Conservation (phyloP, 2,329 filamentous ascomycete species). For the Aspergillus brasiliensis region DNA sequence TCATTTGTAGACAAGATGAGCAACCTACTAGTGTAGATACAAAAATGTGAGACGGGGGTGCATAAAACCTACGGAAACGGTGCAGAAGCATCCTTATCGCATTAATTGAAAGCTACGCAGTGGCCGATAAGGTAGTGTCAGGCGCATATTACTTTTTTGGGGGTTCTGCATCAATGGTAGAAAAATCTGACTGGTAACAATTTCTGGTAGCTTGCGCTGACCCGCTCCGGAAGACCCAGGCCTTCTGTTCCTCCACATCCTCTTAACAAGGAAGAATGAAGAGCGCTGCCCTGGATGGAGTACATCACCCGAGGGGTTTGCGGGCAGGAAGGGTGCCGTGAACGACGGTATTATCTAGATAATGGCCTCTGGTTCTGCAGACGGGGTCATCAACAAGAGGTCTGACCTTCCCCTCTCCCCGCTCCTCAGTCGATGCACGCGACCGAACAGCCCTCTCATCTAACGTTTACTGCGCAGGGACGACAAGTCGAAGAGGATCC, state of each 20-base stretch:
- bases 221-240: conserved; percentile 8
- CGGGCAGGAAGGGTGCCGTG: conserved; percentile 67
- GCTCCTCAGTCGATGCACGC: conserved; percentile 2
- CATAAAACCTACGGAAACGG: not conserved
- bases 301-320: conserved; percentile 53
- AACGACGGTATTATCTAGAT: conserved; percentile 70
- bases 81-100: not conserved
- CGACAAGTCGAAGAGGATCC: conserved; percentile 60
- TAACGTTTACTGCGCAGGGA: conserved; percentile 29
- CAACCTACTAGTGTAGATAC: not conserved
- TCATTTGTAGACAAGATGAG: not conserved
- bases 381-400: conserved; percentile 77
- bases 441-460: conserved; percentile 5
- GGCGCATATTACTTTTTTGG: not conserved
- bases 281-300: conserved; percentile 38
- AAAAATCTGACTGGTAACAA: conserved; percentile 7
- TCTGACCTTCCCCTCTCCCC: conserved; percentile 38
- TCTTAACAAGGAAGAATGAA: conserved; percentile 27
- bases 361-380: conserved; percentile 78
- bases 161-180: not conserved
- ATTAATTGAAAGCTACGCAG: not conserved
- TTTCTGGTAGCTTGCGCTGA: not conserved
- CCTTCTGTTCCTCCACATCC: not conserved
- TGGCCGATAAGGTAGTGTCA: not conserved
- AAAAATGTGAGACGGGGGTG: not conserved